phyloP scores from a whole-genome alignment of 2,329 filamentous ascomycete genomes.

The Aspergillus sp. region DNA sequence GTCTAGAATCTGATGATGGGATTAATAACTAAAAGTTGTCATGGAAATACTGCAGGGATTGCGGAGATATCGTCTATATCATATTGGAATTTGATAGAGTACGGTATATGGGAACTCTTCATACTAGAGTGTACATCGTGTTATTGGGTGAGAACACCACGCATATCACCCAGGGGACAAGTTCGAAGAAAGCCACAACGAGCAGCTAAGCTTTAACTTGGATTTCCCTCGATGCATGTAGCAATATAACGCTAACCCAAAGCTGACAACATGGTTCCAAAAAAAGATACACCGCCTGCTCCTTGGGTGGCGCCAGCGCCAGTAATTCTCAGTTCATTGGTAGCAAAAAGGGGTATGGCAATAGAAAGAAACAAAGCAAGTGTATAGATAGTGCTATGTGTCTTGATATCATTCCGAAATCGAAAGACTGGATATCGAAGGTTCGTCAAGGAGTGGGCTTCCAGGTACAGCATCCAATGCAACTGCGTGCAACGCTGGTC shows the following conservation, averaged over 20 bases:
- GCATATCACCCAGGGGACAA: not conserved
- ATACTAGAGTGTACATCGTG: not conserved
- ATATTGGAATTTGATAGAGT: not conserved
- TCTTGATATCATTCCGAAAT: constrained; percentile 6
- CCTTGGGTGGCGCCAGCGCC: constrained; percentile 15
- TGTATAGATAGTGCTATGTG: constrained; percentile 5
- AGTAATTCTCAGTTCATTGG: constrained; percentile 1
- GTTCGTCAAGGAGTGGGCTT: constrained; percentile 35
- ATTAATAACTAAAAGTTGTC: not conserved
- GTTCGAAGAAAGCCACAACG: not conserved
- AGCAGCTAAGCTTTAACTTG: not conserved
- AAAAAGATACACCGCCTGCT: not conserved
- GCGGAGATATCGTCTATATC: not conserved
- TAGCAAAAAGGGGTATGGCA: constrained; percentile 5
- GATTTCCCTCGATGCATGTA: not conserved
- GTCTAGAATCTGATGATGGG: not conserved
- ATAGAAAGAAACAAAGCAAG: not conserved
- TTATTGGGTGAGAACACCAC: not conserved
- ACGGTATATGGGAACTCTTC: not conserved
- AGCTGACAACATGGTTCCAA: not conserved
- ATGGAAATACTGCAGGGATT: not conserved
- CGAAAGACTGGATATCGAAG: constrained; percentile 11
- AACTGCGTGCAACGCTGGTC: constrained; percentile 84
- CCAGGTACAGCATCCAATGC: constrained; percentile 70
- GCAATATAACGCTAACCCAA: constrained; percentile 2